A percentile compares a stretch with the other conserved stretches of the same genome.
Conservation (phyloP, 106 monocot species). For the Gastrodia elata region DNA sequence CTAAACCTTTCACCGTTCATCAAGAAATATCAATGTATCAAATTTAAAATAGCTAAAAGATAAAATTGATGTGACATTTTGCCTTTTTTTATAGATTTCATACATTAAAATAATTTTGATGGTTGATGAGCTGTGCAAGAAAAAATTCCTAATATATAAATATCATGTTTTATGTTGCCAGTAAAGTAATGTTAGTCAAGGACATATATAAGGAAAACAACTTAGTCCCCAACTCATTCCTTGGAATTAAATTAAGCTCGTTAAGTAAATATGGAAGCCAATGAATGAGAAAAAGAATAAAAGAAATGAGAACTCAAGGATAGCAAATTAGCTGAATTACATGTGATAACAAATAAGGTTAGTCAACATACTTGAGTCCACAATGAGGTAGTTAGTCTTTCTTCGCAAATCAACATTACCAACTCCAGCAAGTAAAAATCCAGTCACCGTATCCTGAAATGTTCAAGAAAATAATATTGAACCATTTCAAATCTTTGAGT, state of each 20-base stretch:
- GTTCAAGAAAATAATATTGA: neutral
- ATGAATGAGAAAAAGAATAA: neutral
- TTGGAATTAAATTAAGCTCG: neutral
- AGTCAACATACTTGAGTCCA: constrained; percentile 53
- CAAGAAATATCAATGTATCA: too few species aligned
- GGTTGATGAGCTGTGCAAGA: too few species aligned
- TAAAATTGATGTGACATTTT: too few species aligned
- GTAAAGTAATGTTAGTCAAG: too few species aligned
- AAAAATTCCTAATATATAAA: too few species aligned
- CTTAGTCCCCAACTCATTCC: too few species aligned
- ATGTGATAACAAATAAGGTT: neutral
- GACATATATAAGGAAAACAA: too few species aligned
- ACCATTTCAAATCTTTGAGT: neutral
- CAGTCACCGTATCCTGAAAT: constrained; percentile 52
- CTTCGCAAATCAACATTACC: constrained; percentile 67
- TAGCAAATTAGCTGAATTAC: neutral
- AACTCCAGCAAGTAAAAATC: constrained; percentile 65
- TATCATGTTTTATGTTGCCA: too few species aligned
- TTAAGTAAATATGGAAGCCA: neutral
- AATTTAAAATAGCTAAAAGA: too few species aligned
- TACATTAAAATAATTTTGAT: too few species aligned
- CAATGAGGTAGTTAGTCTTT: constrained; percentile 67
- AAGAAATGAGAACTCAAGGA: neutral
- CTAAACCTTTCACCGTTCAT: too few species aligned
- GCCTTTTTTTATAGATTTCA: too few species aligned